phyloP scores from a whole-genome alignment of 2,329 filamentous ascomycete genomes.

The Penicillium thymicola region DNA sequence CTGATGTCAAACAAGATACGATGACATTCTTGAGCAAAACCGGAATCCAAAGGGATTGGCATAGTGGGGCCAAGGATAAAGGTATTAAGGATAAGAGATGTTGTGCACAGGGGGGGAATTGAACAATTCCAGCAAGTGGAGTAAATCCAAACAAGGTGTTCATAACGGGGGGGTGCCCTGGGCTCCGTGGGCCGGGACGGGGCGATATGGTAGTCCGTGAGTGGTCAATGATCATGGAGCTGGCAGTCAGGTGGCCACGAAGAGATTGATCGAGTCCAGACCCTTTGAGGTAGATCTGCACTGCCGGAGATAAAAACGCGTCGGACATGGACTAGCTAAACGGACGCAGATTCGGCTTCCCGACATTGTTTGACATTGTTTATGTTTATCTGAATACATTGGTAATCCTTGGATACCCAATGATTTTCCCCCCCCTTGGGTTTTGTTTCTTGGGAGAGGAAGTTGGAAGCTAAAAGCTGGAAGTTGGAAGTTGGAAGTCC shows the following conservation, averaged over 20 bases:
- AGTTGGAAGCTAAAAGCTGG: no score
- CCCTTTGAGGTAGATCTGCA: background rate
- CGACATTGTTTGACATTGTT: no score
- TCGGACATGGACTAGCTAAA: no score
- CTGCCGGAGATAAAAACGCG: background rate
- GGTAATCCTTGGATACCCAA: no score
- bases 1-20: background rate
- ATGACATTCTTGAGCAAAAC: background rate
- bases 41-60: background rate
- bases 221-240: background rate
- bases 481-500: no score
- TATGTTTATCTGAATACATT: no score
- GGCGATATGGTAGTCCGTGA: background rate
- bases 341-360: no score
- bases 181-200: background rate
- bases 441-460: no score
- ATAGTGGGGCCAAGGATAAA: background rate
- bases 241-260: conserved; percentile 10
- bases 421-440: no score
- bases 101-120: background rate
- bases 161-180: background rate
- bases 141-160: conserved; percentile 7
- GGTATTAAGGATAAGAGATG: background rate
- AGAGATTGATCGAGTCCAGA: conserved; percentile 11
- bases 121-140: conserved; percentile 4